Evolutionary conservation across 2,329 filamentous ascomycete species (phyloP), one percentile per base, ranked within the genome.

Genomic region (Aspergillus pseudoglaucus): DNA sequence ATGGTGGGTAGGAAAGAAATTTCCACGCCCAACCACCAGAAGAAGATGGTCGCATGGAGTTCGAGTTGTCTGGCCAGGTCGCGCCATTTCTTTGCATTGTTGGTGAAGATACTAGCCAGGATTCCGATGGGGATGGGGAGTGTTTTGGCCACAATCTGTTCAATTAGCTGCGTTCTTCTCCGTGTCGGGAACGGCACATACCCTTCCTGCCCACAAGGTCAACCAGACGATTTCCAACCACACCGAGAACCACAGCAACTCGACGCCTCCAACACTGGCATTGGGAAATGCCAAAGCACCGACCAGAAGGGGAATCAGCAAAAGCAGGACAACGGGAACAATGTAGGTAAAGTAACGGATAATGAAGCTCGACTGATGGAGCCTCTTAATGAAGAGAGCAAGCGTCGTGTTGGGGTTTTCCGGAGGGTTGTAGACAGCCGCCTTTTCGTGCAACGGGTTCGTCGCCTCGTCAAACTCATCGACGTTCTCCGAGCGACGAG

Each of bases 181-280:
- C 17, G 4, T 9, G 1, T 20, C 2, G 9, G 37, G 25, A 7
- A 14, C 8, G 1, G 15, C 27, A 65, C 68, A 60, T 63, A 76
- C 72, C 60, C 81, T 69, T 46, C 81, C 85, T 17, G 85, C 84
- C 91, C 91, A 97, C 0, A 96, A 75, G 0, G 89, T 89, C 53
- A 91, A 76, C 91, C 91, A 97, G 22, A 96, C 78, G 38, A 95
- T 88, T 67, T 95, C 88, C 15, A 96, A 77, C 91, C 91, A 97
- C 53, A 96, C 89, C 25, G 87, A 87, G 62, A 97, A 96, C 91
- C 91, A 97, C 50, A 89, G 73, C 40, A 96, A 73, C 53, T 82
- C 63, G 0, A 95, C 89, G 17, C 85, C 88, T 1, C 89, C 89
- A 2, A 85, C 79, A 10, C 79, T 81, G 1, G 85, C 74, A 43